Conservation (phyloP, 1,284 basidiomycete species). For the Microbotryum intermedium region DNA sequence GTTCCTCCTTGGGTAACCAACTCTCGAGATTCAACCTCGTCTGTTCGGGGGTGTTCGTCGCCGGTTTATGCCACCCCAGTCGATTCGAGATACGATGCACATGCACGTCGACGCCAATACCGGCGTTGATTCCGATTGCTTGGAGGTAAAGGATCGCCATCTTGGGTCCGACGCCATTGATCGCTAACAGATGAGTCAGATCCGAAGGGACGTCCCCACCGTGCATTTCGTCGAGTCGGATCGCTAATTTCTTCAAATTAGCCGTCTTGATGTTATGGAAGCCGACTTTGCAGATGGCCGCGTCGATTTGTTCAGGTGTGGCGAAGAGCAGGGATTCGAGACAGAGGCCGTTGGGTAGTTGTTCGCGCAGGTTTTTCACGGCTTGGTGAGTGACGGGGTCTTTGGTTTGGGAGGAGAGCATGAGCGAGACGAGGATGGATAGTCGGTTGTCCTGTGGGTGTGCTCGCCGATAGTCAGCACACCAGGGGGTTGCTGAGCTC, state of each 20-base stretch:
- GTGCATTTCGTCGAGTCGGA: conserved; percentile 13
- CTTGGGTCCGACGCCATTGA: conserved; percentile 84
- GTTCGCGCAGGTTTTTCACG: conserved; percentile 61
- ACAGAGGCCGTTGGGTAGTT: conserved; percentile 67
- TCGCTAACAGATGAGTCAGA: conserved; percentile 51
- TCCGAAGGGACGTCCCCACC: conserved; percentile 61
- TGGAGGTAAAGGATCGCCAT: conserved; percentile 59
- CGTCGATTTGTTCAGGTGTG: conserved; percentile 51
- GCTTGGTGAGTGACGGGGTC: conserved; percentile 38
- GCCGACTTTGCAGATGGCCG: conserved; percentile 42
- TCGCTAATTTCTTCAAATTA: conserved; percentile 20
- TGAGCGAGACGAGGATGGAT: conserved; percentile 79
- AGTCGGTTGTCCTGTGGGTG: conserved; percentile 65
- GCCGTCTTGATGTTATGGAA: conserved; percentile 41
- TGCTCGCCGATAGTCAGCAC: background rate
- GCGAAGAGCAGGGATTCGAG: conserved; percentile 63
- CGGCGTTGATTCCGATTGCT: conserved; percentile 25
- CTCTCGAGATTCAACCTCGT: conserved; percentile 81
- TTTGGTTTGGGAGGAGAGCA: conserved; percentile 94
- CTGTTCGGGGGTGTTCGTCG: conserved; percentile 77
- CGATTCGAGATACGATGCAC: conserved; percentile 92
- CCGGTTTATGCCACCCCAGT: conserved; percentile 77
- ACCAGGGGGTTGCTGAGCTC: conserved; percentile 1
- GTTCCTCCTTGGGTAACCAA: conserved; percentile 74
- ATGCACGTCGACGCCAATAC: conserved; percentile 49